Percentiles rank a stretch among this genome's conserved stretches.
Evolutionary conservation across 2,329 filamentous ascomycete species (phyloP).

Genomic region (Colletotrichum coccodes): DNA sequence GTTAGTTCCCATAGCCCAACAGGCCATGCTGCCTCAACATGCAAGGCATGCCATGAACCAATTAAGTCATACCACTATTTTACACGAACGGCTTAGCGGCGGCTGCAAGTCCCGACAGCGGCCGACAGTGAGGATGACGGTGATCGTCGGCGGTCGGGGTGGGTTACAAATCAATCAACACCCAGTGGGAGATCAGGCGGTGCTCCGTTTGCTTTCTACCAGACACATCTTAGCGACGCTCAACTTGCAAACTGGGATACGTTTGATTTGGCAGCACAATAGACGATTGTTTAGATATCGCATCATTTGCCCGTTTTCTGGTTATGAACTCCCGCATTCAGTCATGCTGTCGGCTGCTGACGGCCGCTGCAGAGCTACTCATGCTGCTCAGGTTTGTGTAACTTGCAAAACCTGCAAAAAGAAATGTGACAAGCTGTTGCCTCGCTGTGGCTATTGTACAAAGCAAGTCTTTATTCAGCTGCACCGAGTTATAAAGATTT

Average conservation of each 20-base stretch:
- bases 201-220: background rate
- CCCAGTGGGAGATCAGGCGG: background rate
- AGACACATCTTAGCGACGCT: background rate
- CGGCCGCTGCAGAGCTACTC: background rate
- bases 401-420: slow-evolving; percentile 32
- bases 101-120: slow-evolving; percentile 7
- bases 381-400: slow-evolving; percentile 19
- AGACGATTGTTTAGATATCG: background rate
- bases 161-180: slow-evolving; percentile 7
- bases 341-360: background rate
- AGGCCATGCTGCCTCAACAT: background rate
- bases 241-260: background rate
- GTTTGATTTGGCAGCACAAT: too few species aligned
- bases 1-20: background rate
- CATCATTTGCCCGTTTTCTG: background rate
- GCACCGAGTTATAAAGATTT: background rate
- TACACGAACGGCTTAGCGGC: background rate
- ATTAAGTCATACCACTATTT: background rate
- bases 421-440: slow-evolving; percentile 28
- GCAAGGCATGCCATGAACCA: too few species aligned
- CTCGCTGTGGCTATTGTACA: slow-evolving; percentile 26
- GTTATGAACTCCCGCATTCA: too few species aligned
- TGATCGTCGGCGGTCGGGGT: background rate
- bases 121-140: background rate
- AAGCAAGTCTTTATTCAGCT: background rate